Base-by-base conservation (phyloP, 2,329 filamentous ascomycete genomes). In the Colletotrichum salicis region DNA sequence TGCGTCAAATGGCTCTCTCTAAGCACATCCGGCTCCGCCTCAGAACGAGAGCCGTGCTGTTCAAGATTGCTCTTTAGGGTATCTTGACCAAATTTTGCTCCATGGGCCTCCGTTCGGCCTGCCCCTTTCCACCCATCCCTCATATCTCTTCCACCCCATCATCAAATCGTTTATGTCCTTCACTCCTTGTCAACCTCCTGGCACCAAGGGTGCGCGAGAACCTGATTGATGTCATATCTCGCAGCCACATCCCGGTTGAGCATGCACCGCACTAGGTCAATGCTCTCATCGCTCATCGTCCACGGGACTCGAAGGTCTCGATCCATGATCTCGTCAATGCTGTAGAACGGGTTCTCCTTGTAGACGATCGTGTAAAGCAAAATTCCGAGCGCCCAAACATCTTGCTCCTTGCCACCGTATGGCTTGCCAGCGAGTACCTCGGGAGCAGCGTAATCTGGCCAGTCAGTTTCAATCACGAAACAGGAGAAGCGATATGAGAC, bases 321-420 rank as follows among this genome's bases (percentile, higher is more conserved):
- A 80, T 99, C 96, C 90, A 98, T 97, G 79, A 99, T 99, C 86
- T 99, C 96, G 81, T 99, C 96, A 78, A 98, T 96, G 82, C 93
- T 97, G 87, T 98, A 98, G 82, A 98, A 99, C 0, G 96, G 96
- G 79, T 99, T 99, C 84, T 99, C 96, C 84, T 98, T 99, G 88
- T 99, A 99, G 78, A 98, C 93, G 79, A 99, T 98, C 33, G 96
- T 99, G 85, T 99, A 99, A 15, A 99, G 90, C 31, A 99, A 88
- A 78, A 99, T 98, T 29, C 96, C 96, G 19, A 99, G 88, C 1
- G 96, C 96, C 96, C 96, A 99, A 35, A 99, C 95, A 79, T 99
- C 96, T 85, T 99, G 96, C 81, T 97, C 96, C 82, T 97, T 97
- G 78, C 96, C 96, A 75, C 93, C 90, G 83, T 99, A 99, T 19